phyloP scores from a whole-genome alignment of 495 filamentous ascomycete species.

The Halenospora varia region DNA sequence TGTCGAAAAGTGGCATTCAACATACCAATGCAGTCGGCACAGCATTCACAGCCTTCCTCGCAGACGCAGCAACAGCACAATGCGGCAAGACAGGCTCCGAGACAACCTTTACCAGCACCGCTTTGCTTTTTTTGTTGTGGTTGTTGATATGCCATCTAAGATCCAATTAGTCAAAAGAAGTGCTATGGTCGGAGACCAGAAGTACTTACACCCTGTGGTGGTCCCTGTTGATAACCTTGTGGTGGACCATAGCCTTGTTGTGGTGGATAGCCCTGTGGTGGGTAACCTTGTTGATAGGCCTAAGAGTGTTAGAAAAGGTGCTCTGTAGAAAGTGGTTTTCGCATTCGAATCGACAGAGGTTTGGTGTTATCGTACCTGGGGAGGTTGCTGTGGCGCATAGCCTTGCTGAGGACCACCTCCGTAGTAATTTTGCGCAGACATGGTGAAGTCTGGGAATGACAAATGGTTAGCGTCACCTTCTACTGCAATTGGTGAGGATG shows the following conservation, averaged over 20 bases:
- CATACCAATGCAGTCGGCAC: constrained; percentile 47
- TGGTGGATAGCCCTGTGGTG: constrained; percentile 1
- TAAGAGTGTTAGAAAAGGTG: background rate
- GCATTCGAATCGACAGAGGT: no score
- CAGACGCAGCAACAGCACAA: constrained; percentile 68
- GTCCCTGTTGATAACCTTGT: constrained; percentile 27
- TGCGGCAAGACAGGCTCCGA: constrained; percentile 53
- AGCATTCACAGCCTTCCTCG: constrained; percentile 67
- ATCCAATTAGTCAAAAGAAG: constrained; percentile 36
- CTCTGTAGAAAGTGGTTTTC: no score
- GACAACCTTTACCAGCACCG: constrained; percentile 46
- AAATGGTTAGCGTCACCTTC: no score
- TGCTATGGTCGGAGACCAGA: background rate
- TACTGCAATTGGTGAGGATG: no score
- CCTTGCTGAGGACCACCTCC: constrained; percentile 17
- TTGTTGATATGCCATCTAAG: constrained; percentile 27
- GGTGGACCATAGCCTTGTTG: background rate
- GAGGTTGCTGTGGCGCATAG: constrained; percentile 15
- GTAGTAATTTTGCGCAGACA: constrained; percentile 46
- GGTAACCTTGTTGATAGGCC: background rate
- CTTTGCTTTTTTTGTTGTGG: constrained; percentile 1
- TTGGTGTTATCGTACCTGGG: constrained; percentile 15
- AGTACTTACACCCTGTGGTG: constrained; percentile 4
- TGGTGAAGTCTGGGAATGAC: constrained; percentile 25
- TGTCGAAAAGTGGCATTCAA: background rate